Evolutionary conservation across 179 eudicot species (phyloP).

Genomic region (Gypsophila paniculata): DNA sequence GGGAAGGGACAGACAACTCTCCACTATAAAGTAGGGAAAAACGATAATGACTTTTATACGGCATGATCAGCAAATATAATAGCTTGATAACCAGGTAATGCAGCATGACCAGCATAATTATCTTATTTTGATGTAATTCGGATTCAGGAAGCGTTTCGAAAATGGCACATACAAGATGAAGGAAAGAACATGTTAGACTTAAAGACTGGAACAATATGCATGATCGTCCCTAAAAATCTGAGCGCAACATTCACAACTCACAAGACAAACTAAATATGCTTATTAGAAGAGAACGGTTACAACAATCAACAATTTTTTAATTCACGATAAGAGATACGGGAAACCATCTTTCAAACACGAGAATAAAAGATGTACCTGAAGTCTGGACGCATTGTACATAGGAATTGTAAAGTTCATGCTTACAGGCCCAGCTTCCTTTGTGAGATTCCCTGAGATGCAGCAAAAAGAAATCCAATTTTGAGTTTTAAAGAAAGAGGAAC

Average conservation of each 20-base stretch:
- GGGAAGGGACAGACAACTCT: neutral
- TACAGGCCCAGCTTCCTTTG: conserved; percentile 98
- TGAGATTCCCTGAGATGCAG: conserved; percentile 60
- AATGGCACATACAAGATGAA: too few relatives aligned
- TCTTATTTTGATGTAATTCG: too few relatives aligned
- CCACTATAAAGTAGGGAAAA: neutral
- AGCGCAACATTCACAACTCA: too few relatives aligned
- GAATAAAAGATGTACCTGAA: conserved; percentile 52
- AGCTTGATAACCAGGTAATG: too few relatives aligned
- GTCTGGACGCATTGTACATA: conserved; percentile 86
- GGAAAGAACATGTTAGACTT: too few relatives aligned
- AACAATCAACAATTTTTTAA: neutral
- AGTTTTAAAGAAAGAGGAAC: conserved; percentile 1
- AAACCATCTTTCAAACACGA: neutral
- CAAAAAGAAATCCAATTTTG: conserved; percentile 1
- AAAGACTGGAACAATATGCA: too few relatives aligned
- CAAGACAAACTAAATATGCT: neutral
- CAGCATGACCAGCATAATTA: too few relatives aligned
- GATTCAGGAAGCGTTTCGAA: too few relatives aligned
- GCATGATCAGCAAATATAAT: neutral
- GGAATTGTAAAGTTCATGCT: conserved; percentile 96
- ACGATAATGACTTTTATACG: too few relatives aligned
- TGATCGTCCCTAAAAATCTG: too few relatives aligned
- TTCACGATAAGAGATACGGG: neutral
- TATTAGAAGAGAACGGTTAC: neutral